phyloP scores from a whole-genome alignment of 805 yeast genomes.

The Candida methanosorbosa region DNA sequence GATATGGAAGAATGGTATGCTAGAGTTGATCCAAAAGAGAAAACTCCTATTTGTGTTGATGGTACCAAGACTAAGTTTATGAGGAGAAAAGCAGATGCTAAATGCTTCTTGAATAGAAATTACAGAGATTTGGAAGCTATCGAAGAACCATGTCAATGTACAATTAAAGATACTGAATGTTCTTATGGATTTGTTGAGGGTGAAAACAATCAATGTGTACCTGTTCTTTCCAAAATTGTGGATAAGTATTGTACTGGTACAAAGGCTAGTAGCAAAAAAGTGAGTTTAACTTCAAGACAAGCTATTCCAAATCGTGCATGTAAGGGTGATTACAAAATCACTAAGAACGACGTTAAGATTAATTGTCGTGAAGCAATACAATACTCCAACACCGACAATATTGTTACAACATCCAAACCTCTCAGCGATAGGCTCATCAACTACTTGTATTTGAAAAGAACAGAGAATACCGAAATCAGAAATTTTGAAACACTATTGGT shows the following conservation, averaged over 20 bases:
- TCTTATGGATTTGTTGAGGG: slow-evolving; percentile 33
- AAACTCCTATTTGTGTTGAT: slow-evolving; percentile 43
- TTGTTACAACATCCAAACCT: no score
- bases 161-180: slow-evolving; percentile 65
- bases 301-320: slow-evolving; percentile 21
- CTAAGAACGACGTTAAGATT: slow-evolving; percentile 19
- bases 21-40: slow-evolving; percentile 26
- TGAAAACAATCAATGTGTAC: slow-evolving; percentile 40
- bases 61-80: slow-evolving; percentile 59
- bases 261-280: slow-evolving; percentile 6
- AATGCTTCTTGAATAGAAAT: slow-evolving; percentile 49
- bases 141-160: slow-evolving; percentile 57
- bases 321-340: background rate
- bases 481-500: slow-evolving; percentile 61
- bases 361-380: slow-evolving; percentile 26
- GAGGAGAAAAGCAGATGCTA: slow-evolving; percentile 56
- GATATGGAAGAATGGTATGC: slow-evolving; percentile 67
- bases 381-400: background rate
- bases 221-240: slow-evolving; percentile 11
- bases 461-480: slow-evolving; percentile 23
- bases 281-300: slow-evolving; percentile 16
- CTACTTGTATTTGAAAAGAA: slow-evolving; percentile 55
- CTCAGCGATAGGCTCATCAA: slow-evolving; percentile 41
- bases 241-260: slow-evolving; percentile 13
- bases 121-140: slow-evolving; percentile 35